phyloP scores from a whole-genome alignment of 768 basidiomycete genomes.

The Cubamyces sp. region DNA sequence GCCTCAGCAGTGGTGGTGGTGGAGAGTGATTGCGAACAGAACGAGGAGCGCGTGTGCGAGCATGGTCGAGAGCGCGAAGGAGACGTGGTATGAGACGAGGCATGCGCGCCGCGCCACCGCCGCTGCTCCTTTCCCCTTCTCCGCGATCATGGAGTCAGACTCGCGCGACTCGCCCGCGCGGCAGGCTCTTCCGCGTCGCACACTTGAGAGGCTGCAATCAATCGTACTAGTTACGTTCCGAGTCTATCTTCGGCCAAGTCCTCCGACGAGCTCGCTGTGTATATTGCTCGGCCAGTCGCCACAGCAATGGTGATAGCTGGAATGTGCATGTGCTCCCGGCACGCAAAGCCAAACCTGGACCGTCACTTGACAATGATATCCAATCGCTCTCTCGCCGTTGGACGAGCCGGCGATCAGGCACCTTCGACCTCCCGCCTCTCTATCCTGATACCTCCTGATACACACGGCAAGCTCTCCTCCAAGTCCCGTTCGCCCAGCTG shows the following conservation, averaged over 20 bases:
- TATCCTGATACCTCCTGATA: constrained; percentile 5
- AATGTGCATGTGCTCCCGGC: background rate
- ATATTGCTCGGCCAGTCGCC: too few species aligned
- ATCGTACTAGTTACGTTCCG: too few species aligned
- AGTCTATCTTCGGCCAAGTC: too few species aligned
- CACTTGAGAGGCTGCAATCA: too few species aligned
- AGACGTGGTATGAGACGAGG: constrained; percentile 75
- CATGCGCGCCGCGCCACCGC: constrained; percentile 44
- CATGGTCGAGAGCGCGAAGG: constrained; percentile 44
- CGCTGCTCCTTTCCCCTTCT: background rate
- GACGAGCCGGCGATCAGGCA: constrained; percentile 21
- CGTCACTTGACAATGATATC: background rate
- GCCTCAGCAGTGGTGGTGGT: constrained; percentile 38
- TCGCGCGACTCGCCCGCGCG: too few species aligned
- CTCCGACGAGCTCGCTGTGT: too few species aligned
- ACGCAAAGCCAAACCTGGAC: background rate
- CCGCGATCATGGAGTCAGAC: background rate
- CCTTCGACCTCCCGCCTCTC: background rate
- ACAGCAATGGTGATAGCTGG: too few species aligned
- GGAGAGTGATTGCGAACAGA: constrained; percentile 36
- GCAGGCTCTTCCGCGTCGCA: background rate
- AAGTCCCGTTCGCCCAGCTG: background rate
- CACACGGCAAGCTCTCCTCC: background rate
- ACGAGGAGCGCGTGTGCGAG: constrained; percentile 18
- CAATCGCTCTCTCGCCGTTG: constrained; percentile 19